Evolutionary conservation across 1,284 basidiomycete species (phyloP), one percentile per base, ranked within the genome.

Genomic region (Leccinum glutinopallens): DNA sequence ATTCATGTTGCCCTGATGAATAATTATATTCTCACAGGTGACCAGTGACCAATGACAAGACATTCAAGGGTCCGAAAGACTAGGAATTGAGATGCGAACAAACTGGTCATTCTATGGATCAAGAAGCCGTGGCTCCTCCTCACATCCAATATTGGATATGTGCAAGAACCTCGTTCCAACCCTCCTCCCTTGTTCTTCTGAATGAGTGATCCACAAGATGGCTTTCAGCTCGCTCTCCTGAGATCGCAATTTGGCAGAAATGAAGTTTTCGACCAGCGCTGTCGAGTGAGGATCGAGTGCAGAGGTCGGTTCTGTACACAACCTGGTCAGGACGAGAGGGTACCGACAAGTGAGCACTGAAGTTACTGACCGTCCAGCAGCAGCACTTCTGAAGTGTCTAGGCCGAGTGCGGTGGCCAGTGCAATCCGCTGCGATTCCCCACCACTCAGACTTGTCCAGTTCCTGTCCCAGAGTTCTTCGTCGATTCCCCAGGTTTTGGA

Each of bases 151-250:
- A 2, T 76, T 72, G 1, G 83, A 78, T 57, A 90, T 76, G 25
- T 81, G 79, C n/a, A 89, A 70, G 69, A 88, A 89, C 65, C 90
- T 81, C 3, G 85, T 92, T 5, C 91, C 92, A 22, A 91, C 86
- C 60, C 92, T 81, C 63, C 84, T 78, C 0, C 86, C 90, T 75
- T 95, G 93, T 66, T 93, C 90, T 5, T 87, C 84, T 0, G 91
- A 92, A 75, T 95, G 93, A 0, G 93, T 95, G 69, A 95, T 92
- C 93, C 93, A 95, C 6, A 95, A 72, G 51, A 94, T 77, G 0
- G 92, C 89, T 72, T 91, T 90, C 60, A 92, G 77, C n/a, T 75
- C 75, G 17, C 81, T 80, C 29, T 84, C 78, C 1, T 76, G 66
- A 2, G 80, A 79, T 55, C 75, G 79, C 49, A 94, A 74, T 64